These are phyloP conservation scores for Rubia tinctorum DNA, from an alignment of 305 asterid genomes.

Conservation along the genomic window DNA sequence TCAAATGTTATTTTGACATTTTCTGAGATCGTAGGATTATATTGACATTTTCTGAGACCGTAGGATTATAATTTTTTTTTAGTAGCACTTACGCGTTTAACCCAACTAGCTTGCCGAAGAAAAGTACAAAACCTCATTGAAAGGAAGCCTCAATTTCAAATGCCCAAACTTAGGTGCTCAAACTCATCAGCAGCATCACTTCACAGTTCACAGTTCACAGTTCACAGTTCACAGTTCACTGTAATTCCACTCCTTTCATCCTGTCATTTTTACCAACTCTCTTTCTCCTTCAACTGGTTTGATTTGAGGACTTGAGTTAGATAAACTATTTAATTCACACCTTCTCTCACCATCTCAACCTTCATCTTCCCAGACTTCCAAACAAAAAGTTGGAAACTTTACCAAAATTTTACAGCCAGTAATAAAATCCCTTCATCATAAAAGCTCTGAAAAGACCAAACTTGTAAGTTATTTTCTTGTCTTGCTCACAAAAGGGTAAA, in stretches of 20 bases:
- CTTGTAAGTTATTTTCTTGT: constrained; percentile 25
- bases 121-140: not conserved
- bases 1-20: too few species aligned
- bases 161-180: not conserved
- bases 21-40: too few species aligned
- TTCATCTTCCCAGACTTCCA: not conserved
- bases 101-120: too few species aligned
- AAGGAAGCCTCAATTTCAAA: too few species aligned
- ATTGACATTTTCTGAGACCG: too few species aligned
- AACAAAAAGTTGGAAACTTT: not conserved
- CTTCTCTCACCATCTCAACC: constrained; percentile 4
- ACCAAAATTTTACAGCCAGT: constrained; percentile 13
- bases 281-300: not conserved
- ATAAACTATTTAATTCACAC: constrained; percentile 12
- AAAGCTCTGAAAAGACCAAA: constrained; percentile 38
- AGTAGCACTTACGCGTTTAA: too few species aligned
- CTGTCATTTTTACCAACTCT: not conserved
- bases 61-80: too few species aligned
- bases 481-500: constrained; percentile 8
- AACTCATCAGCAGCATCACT: not conserved
- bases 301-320: not conserved
- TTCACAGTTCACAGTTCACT: not conserved
- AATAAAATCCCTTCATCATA: not conserved
- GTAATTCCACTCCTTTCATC: not conserved
- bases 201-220: too few species aligned